Evolutionary conservation across 2,329 filamentous ascomycete genomes (phyloP), one percentile per base, ranked within the genome.

Genomic region (Ambrosiella cleistominuta): DNA sequence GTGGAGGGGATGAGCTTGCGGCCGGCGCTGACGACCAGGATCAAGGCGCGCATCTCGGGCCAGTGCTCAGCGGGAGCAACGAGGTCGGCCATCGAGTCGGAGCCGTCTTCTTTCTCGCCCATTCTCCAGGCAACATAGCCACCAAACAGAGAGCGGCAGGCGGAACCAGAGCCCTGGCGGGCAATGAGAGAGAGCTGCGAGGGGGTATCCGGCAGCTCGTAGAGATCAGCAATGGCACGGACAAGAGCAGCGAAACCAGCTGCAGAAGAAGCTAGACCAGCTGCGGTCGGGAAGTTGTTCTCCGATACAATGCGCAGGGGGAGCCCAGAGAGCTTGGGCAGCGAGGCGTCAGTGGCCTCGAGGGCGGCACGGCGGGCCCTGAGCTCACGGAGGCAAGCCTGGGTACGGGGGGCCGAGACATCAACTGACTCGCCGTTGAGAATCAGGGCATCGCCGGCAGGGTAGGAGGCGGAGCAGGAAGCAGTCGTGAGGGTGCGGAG

Each of bases 281-380:
- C 93, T 35, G 93, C 93, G 1, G 93, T 98, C 62, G 93, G 93
- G 78, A 98, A 98, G 78, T 98, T 98, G 79, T 98, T 98, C 74
- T 93, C 86, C 59, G 87, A 93, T 59, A 96, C 89, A 63, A 98
- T 84, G 65, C 84, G 86, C 62, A 98, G 81, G 39, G 86, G 82
- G 66, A 86, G 76, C 56, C 76, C 68, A 9, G 88, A 86, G 59
- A 98, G 81, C 70, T 86, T 88, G 49, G 91, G 88, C n/a, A 95
- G 78, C 19, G 81, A 82, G 0, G 82, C 65, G 68, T 95, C 75
- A 61, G 77, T 71, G 40, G 75, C 74, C 71, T 98, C 93, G 66
- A 97, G 76, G 27, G 80, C 75, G 56, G 81, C 77, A 62, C 93
- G 86, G 51, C 93, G 82, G 56, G 81, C 70, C 60, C 91, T 86